A percentile compares a stretch with the other conserved stretches of the same genome.
Evolutionary conservation across 495 filamentous ascomycete species (phyloP).

Genomic region (Niebla homalea): DNA sequence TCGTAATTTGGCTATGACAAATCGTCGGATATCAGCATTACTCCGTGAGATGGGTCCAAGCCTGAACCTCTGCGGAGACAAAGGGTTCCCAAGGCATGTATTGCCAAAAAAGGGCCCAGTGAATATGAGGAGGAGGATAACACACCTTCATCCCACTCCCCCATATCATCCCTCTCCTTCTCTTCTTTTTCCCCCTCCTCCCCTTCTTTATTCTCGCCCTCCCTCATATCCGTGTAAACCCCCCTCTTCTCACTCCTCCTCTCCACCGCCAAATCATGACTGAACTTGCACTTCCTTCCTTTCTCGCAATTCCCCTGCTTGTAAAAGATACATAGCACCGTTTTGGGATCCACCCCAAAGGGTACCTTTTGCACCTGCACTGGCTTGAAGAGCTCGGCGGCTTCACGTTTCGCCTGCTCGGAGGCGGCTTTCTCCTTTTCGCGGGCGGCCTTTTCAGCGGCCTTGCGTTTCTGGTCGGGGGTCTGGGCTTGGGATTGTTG

Average conservation of each 20-base stretch:
- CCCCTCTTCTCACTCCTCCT: slow-evolving; percentile 85
- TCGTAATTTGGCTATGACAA: slow-evolving; percentile 57
- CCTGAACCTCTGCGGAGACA: background rate
- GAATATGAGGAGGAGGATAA: background rate
- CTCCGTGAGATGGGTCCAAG: background rate
- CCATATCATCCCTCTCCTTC: slow-evolving; percentile 87
- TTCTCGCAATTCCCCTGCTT: slow-evolving; percentile 97
- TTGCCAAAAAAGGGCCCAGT: background rate
- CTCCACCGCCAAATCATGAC: slow-evolving; percentile 79
- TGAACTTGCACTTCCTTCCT: slow-evolving; percentile 95
- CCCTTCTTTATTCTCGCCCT: slow-evolving; percentile 43
- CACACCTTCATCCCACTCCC: slow-evolving; percentile 73
- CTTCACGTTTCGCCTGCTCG: slow-evolving; percentile 63
- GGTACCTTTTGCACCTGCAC: slow-evolving; percentile 92
- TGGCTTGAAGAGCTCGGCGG: slow-evolving; percentile 80
- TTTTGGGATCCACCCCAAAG: slow-evolving; percentile 97
- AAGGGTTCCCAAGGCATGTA: background rate
- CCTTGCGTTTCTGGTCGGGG: slow-evolving; percentile 75
- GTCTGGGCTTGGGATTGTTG: slow-evolving; percentile 58
- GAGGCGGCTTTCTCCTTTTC: slow-evolving; percentile 84
- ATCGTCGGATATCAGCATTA: background rate
- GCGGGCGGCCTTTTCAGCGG: slow-evolving; percentile 72
- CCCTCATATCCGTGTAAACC: slow-evolving; percentile 77
- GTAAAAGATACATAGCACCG: slow-evolving; percentile 88
- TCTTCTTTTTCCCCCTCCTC: slow-evolving; percentile 53